Percentiles rank a stretch among this genome's conserved stretches.
Evolutionary conservation across 805 yeast genomes (phyloP).

Genomic region (Nakazawaea populi): DNA sequence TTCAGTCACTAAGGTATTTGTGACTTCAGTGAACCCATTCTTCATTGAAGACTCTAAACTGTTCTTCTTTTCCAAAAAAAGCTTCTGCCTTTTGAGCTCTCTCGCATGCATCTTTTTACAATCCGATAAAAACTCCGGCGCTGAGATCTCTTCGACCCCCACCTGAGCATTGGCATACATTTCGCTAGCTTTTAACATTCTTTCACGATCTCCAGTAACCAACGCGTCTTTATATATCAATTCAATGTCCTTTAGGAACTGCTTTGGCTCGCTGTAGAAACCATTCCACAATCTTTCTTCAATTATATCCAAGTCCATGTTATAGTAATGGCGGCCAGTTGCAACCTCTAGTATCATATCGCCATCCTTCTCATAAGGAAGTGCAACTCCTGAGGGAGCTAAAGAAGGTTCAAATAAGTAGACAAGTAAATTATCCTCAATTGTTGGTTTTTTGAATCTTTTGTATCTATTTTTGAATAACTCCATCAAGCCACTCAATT

Average conservation of each 20-base stretch:
- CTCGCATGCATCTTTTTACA: conserved; percentile 70
- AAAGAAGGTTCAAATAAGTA: conserved; percentile 69
- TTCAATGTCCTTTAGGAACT: conserved; percentile 78
- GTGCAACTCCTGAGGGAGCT: conserved; percentile 26
- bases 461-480: conserved; percentile 81
- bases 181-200: conserved; percentile 78
- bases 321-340: conserved; percentile 67
- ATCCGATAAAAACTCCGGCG: conserved; percentile 64
- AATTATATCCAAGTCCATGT: conserved; percentile 89
- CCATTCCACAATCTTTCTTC: conserved; percentile 98
- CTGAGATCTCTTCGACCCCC: conserved; percentile 83
- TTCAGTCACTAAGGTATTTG: not conserved
- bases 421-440: conserved; percentile 68
- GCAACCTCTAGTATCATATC: conserved; percentile 77
- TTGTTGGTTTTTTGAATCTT: conserved; percentile 82
- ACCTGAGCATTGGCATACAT: conserved; percentile 96
- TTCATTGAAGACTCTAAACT: not conserved
- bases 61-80: conserved; percentile 22
- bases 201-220: conserved; percentile 75
- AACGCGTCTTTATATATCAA: conserved; percentile 77
- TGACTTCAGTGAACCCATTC: not conserved
- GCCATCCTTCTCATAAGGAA: conserved; percentile 45
- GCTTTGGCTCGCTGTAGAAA: conserved; percentile 86
- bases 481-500: conserved; percentile 85
- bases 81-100: conserved; percentile 49